Evolutionary conservation across 2,329 filamentous ascomycete genomes (phyloP).

Genomic region (Coniochaeta sp.): DNA sequence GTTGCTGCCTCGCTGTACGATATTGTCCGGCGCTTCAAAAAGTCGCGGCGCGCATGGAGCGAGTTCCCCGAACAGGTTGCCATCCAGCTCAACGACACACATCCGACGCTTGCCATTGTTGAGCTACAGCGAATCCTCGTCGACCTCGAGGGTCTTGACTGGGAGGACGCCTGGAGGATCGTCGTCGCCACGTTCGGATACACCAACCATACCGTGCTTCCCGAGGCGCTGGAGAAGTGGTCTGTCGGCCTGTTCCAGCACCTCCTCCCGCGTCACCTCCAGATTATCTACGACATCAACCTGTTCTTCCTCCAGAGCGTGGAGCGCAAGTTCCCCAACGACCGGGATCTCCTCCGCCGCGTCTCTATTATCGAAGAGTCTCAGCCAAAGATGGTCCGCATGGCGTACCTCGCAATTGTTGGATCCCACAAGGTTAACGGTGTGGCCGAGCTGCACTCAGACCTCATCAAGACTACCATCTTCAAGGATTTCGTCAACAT

Average conservation of each 20-base stretch:
- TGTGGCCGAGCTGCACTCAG: constrained; percentile 94
- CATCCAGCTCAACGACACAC: constrained; percentile 96
- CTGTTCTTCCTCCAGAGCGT: constrained; percentile 85
- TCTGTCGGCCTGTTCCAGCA: constrained; percentile 88
- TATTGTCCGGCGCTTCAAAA: constrained; percentile 97
- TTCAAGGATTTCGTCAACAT: constrained; percentile 98
- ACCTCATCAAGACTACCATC: constrained; percentile 97
- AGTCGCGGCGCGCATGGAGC: constrained; percentile 82
- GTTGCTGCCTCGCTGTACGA: constrained; percentile 93
- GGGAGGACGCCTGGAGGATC: constrained; percentile 87
- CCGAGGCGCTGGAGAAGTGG: constrained; percentile 97
- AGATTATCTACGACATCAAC: constrained; percentile 99
- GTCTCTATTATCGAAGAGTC: constrained; percentile 99
- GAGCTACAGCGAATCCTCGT: constrained; percentile 90
- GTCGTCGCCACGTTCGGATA: constrained; percentile 80
- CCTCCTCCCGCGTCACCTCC: constrained; percentile 84
- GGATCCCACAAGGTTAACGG: constrained; percentile 99
- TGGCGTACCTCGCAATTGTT: constrained; percentile 92
- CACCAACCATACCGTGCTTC: constrained; percentile 96
- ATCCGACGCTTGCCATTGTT: constrained; percentile 92
- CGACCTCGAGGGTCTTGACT: constrained; percentile 83
- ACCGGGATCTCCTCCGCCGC: constrained; percentile 73
- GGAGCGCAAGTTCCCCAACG: constrained; percentile 82
- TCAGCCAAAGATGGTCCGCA: constrained; percentile 94
- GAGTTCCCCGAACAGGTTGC: constrained; percentile 93